phyloP scores from a whole-genome alignment of 148 eudicot genomes.

The Rhododendron simsii region DNA sequence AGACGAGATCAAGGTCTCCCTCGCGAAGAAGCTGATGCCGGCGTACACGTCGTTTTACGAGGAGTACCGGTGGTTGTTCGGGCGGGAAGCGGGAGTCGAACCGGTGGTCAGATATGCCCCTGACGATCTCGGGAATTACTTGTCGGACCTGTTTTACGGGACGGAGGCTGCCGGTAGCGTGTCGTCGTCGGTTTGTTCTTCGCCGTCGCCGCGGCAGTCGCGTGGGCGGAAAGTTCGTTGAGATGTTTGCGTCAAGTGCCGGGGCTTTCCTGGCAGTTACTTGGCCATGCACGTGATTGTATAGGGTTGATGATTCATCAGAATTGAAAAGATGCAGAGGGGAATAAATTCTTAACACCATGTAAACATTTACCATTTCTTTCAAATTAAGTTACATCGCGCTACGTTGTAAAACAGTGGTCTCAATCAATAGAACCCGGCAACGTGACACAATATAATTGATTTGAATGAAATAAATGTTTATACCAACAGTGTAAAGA shows the following conservation, averaged over 20 bases:
- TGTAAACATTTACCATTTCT: no score
- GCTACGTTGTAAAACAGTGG: no score
- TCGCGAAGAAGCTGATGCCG: conserved; percentile 24
- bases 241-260: neutral
- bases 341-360: no score
- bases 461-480: no score
- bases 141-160: conserved; percentile 48
- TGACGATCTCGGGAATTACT: conserved; percentile 66
- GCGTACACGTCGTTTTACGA: conserved; percentile 29
- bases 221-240: neutral
- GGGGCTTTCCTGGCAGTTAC: neutral
- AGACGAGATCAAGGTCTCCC: conserved; percentile 31
- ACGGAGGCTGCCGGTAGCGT: neutral
- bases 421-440: no score
- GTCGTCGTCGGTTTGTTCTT: conserved; percentile 9
- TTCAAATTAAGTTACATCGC: no score
- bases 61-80: conserved; percentile 1
- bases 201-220: neutral
- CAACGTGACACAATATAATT: no score
- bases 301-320: neutral
- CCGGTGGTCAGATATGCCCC: conserved; percentile 57
- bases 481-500: no score
- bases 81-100: conserved; percentile 20
- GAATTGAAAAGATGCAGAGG: neutral
- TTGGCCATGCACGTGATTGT: neutral